Evolutionary conservation across 1,284 basidiomycete genomes (phyloP).

Genomic region (Golubevia sp.): DNA sequence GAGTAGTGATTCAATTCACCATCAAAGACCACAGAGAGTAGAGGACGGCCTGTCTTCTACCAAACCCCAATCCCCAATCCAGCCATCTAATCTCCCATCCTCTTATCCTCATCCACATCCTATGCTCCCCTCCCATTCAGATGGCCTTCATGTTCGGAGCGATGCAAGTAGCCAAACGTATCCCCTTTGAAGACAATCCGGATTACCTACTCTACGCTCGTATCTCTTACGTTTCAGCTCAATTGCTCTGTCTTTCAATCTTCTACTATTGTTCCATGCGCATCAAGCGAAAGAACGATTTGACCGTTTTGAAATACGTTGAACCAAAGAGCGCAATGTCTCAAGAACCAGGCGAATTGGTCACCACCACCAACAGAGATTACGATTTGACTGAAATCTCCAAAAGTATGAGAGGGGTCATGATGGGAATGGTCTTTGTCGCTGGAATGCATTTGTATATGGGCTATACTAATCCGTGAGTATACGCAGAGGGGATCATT

Average conservation of each 20-base stretch:
- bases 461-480: constrained; percentile 55
- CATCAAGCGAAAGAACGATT: constrained; percentile 91
- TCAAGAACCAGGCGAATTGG: constrained; percentile 75
- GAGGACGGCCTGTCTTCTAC: no score
- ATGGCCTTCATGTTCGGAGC: constrained; percentile 46
- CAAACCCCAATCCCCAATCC: no score
- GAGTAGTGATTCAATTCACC: no score
- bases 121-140: neutral
- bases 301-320: constrained; percentile 88
- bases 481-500: neutral
- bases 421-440: constrained; percentile 62
- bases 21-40: no score
- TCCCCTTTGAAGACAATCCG: constrained; percentile 84
- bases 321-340: constrained; percentile 66
- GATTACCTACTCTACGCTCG: constrained; percentile 81
- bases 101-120: no score
- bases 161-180: constrained; percentile 76
- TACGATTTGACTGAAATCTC: constrained; percentile 87
- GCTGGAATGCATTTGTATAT: constrained; percentile 60
- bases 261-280: constrained; percentile 78
- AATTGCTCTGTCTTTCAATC: constrained; percentile 71
- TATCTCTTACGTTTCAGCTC: constrained; percentile 77
- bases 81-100: no score
- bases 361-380: constrained; percentile 90
- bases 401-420: constrained; percentile 73